phyloP scores from a whole-genome alignment of 192 early-diverging fungal species.

The Linnemannia exigua region DNA sequence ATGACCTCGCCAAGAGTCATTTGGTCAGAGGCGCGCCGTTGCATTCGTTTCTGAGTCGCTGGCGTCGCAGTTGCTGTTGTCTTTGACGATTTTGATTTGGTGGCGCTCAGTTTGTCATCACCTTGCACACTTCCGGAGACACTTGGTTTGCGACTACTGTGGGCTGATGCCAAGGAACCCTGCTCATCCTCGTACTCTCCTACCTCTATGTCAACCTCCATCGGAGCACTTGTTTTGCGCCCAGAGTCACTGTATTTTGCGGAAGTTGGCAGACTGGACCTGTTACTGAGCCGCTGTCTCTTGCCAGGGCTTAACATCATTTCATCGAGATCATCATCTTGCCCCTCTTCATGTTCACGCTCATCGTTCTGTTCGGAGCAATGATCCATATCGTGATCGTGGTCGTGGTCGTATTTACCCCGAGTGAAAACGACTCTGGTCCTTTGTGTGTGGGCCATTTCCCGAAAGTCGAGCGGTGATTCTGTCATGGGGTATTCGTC shows the following conservation, averaged over 20 bases:
- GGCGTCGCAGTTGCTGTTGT: neutral
- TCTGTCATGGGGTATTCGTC: constrained; percentile 22
- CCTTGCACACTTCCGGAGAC: constrained; percentile 10
- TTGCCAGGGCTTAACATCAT: neutral
- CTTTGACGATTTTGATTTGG: constrained; percentile 6
- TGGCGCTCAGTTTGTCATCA: neutral
- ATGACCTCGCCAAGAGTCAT: constrained; percentile 11
- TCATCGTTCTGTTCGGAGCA: constrained; percentile 34
- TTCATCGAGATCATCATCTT: constrained; percentile 14
- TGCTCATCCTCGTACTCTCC: neutral
- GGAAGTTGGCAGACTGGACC: neutral
- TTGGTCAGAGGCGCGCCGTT: neutral
- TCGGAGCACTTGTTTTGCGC: neutral
- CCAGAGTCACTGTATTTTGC: neutral
- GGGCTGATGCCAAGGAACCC: constrained; percentile 7
- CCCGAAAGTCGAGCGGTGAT: constrained; percentile 31
- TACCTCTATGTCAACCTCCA: neutral
- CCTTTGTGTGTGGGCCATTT: neutral
- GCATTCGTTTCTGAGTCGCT: constrained; percentile 10
- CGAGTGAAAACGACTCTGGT: neutral
- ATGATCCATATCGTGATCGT: constrained; percentile 27
- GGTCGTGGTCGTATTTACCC: neutral
- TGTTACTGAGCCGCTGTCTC: constrained; percentile 7
- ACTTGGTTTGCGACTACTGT: constrained; percentile 33
- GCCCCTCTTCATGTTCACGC: constrained; percentile 1